Conservation (phyloP, 257 asterid genomes). For the Buddleja alternifolia region DNA sequence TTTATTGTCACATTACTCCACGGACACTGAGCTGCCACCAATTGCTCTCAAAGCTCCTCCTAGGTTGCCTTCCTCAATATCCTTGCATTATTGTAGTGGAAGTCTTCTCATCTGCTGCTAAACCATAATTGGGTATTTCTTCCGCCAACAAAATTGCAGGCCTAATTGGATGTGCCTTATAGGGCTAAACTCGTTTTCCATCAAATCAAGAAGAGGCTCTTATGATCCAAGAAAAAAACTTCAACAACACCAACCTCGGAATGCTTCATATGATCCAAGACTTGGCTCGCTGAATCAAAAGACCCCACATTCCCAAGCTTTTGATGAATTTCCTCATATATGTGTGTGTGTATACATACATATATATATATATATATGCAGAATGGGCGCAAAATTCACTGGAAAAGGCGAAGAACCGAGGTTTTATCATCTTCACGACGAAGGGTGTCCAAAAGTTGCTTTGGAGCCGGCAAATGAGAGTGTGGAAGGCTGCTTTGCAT, state of each 20-base stretch:
- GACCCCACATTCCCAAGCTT: conserved; percentile 77
- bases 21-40: conserved; percentile 65
- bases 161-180: conserved; percentile 89
- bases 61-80: conserved; percentile 79
- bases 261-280: conserved; percentile 64
- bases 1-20: conserved; percentile 66
- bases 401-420: conserved; percentile 62
- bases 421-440: conserved; percentile 64
- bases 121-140: conserved; percentile 75
- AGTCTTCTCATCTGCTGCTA: conserved; percentile 84
- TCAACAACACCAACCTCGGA: conserved; percentile 49
- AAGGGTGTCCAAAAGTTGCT: conserved; percentile 67
- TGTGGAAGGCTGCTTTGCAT: conserved; percentile 23
- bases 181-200: conserved; percentile 68
- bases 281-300: conserved; percentile 53
- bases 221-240: conserved; percentile 69
- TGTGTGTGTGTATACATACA: no score
- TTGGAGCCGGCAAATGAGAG: conserved; percentile 47
- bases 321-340: conserved; percentile 69
- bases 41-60: conserved; percentile 82
- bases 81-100: conserved; percentile 91
- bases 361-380: no score
- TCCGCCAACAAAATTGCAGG: conserved; percentile 93
- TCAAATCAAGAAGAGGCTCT: conserved; percentile 67
- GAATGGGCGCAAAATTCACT: conserved; percentile 57